phyloP scores from a whole-genome alignment of 2,329 filamentous ascomycete genomes.

The Xylaria multiplex region DNA sequence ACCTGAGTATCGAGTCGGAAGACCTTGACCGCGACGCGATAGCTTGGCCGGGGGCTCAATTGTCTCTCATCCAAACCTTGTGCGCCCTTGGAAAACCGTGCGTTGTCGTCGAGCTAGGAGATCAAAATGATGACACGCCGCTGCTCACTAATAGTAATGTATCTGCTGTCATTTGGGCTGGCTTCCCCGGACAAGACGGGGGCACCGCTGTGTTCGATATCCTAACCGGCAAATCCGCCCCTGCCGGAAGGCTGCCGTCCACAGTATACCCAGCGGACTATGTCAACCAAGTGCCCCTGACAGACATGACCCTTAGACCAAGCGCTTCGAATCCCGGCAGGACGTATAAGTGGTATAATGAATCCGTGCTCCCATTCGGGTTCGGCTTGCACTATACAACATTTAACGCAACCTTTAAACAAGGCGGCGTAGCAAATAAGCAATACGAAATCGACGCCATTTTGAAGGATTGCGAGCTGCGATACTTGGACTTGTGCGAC shows the following conservation, averaged over 20 bases:
- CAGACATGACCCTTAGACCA: slow-evolving; percentile 60
- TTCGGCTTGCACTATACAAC: slow-evolving; percentile 61
- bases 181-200: slow-evolving; percentile 64
- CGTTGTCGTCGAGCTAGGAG: slow-evolving; percentile 62
- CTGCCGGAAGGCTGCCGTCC: slow-evolving; percentile 58
- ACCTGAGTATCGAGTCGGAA: slow-evolving; percentile 63
- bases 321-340: slow-evolving; percentile 55
- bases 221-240: slow-evolving; percentile 56
- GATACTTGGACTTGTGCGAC: slow-evolving; percentile 30
- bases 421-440: slow-evolving; percentile 14
- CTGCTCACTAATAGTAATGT: slow-evolving; percentile 57
- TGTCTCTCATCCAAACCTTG: slow-evolving; percentile 59
- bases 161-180: slow-evolving; percentile 60
- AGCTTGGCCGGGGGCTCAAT: slow-evolving; percentile 62
- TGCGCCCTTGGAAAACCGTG: slow-evolving; percentile 57
- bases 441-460: slow-evolving; percentile 51
- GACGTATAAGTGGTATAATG: slow-evolving; percentile 63
- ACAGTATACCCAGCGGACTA: slow-evolving; percentile 61
- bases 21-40: slow-evolving; percentile 62
- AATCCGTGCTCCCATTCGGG: slow-evolving; percentile 57
- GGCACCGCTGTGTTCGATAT: slow-evolving; percentile 61
- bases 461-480: slow-evolving; percentile 45
- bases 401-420: slow-evolving; percentile 49
- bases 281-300: slow-evolving; percentile 57
- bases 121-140: slow-evolving; percentile 57